Evolutionary conservation across 352 stramenopile genomes (phyloP), one percentile per base, ranked within the genome.

Genomic region (Phytophthora sp.): DNA sequence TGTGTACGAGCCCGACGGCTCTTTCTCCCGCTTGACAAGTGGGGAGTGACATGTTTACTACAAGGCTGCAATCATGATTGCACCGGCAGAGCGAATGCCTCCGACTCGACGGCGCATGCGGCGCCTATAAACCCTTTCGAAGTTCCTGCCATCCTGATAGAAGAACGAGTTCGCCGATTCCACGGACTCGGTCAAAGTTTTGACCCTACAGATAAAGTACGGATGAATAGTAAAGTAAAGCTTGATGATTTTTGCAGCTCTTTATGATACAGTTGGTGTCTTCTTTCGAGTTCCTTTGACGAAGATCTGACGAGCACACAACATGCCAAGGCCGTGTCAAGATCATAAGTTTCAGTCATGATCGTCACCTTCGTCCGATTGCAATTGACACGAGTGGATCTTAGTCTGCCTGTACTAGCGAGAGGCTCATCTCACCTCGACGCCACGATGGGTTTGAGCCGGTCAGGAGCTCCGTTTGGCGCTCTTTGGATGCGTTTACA

Each of bases 221-320:
- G 64, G 69, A 77, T 76, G 58, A 75, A 71, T 64, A 74, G 66
- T 77, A 74, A 77, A 77, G 64, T 77, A 74, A 77, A 67, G 35
- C 46, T 71, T 73, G 57, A 69, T 44, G 45, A 69, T 73, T 73
- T n/a, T 73, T 69, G 53, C 58, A 66, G 39, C 51, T 59, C 31
- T 31, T 57, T n/a, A n/a, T n/a, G n/a, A n/a, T n/a, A 20, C 15
- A 1, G 24, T 24, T 36, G 56, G 30, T 41, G 26, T 56, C 29
- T 62, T 54, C 24, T 35, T 26, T 41, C 33, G 21, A 52, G 29
- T 35, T 49, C 23, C 8, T 31, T 51, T 26, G 51, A 39, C 51
- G 36, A 15, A 51, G 35, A 57, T 57, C 31, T 58, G 27, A 47
- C 54, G 27, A 61, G 38, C 23, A 21, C 23, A 56, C 44, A 51